These are phyloP conservation scores for Vitellaria paradoxa DNA, from an alignment of 179 eudicot species.

Conservation along the genomic window DNA sequence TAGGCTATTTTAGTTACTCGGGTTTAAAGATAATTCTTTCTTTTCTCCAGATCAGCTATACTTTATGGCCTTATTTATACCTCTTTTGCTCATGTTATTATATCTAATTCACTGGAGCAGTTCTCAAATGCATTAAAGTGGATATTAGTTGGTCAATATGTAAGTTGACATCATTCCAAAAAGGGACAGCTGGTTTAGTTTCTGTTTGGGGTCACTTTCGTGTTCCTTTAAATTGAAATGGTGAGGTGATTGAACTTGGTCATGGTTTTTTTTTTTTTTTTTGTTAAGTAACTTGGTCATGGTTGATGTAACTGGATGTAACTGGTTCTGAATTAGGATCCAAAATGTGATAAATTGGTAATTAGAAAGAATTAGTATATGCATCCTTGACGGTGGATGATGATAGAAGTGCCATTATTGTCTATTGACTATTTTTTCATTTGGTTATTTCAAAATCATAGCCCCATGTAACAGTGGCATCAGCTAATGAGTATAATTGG, in stretches of 20 bases:
- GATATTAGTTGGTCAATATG: neutral
- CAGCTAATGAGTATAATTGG: neutral
- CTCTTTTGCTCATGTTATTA: neutral
- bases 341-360: neutral
- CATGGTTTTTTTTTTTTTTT: too few relatives aligned
- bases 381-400: too few relatives aligned
- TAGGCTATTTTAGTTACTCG: too few relatives aligned
- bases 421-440: too few relatives aligned
- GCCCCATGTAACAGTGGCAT: neutral
- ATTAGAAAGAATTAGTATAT: neutral
- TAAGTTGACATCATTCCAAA: neutral
- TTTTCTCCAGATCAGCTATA: neutral
- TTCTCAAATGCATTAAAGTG: neutral
- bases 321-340: neutral
- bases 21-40: neutral
- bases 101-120: neutral
- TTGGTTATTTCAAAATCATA: neutral
- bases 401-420: neutral
- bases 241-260: neutral
- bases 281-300: neutral
- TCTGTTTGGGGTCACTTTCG: neutral
- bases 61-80: neutral
- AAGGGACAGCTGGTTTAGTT: neutral
- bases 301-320: too few relatives aligned
- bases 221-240: neutral